Conservation (phyloP, 352 stramenopile genomes). For the Globisporangium viniferum region DNA sequence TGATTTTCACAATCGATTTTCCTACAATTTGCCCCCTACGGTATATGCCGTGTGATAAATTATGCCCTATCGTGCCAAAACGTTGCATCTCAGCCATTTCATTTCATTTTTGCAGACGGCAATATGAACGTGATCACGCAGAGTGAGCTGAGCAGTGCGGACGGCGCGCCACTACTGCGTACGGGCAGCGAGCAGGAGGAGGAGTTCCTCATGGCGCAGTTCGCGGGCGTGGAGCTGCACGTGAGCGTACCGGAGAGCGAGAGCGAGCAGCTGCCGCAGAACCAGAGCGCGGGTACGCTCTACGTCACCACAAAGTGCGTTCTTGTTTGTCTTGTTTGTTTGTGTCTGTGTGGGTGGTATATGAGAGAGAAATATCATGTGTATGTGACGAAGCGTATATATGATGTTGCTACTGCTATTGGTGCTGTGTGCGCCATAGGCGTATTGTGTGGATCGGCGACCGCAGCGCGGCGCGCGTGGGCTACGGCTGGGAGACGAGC, state of each 20-base stretch:
- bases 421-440: slow-evolving; percentile 23
- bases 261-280: slow-evolving; percentile 26
- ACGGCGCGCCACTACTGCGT: slow-evolving; percentile 54
- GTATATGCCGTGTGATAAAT: no score
- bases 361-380: neutral
- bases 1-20: no score
- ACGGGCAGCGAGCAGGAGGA: slow-evolving; percentile 45
- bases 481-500: slow-evolving; percentile 75
- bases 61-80: no score
- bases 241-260: slow-evolving; percentile 14
- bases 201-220: slow-evolving; percentile 61
- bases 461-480: slow-evolving; percentile 30
- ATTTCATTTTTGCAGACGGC: neutral
- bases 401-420: neutral
- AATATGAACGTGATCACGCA: slow-evolving; percentile 56
- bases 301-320: slow-evolving; percentile 41
- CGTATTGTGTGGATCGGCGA: slow-evolving; percentile 65
- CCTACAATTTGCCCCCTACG: no score
- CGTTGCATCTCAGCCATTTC: no score
- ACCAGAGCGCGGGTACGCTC: slow-evolving; percentile 26
- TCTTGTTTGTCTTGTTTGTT: neutral
- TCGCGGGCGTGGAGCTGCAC: slow-evolving; percentile 42
- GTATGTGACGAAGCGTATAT: neutral
- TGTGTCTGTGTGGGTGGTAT: neutral
- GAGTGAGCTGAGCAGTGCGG: slow-evolving; percentile 31